Percentiles rank a stretch among this genome's conserved stretches.
phyloP scores from a whole-genome alignment of 495 filamentous ascomycete species.

The Melanomma pulvis-pyrius region DNA sequence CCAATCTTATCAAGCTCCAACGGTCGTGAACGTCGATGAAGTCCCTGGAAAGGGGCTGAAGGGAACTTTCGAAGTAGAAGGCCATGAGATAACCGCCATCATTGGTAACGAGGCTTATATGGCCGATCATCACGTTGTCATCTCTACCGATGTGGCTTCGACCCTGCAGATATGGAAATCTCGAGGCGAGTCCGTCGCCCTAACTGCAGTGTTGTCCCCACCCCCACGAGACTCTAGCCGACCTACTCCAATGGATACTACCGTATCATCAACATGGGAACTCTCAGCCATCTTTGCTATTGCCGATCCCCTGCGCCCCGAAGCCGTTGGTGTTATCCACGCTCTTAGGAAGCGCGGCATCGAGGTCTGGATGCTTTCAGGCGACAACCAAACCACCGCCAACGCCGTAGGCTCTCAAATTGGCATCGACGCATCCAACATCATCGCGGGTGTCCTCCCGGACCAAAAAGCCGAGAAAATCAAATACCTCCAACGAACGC shows the following conservation, averaged over 20 bases:
- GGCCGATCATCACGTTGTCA: conserved; percentile 39
- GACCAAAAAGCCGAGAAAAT: conserved; percentile 86
- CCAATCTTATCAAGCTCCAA: conserved; percentile 38
- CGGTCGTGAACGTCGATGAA: conserved; percentile 64
- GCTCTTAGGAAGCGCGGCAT: conserved; percentile 68
- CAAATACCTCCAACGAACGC: conserved; percentile 68
- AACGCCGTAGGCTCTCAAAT: conserved; percentile 70
- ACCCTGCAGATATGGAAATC: conserved; percentile 41
- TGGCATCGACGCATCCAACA: conserved; percentile 71
- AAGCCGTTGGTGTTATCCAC: conserved; percentile 66
- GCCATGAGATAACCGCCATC: conserved; percentile 72
- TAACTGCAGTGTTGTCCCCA: conserved; percentile 30
- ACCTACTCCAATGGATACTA: background rate
- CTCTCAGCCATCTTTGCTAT: conserved; percentile 41
- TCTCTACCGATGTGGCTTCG: conserved; percentile 13
- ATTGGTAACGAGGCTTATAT: conserved; percentile 86
- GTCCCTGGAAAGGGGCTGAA: conserved; percentile 80
- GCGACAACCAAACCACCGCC: conserved; percentile 74
- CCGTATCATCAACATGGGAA: conserved; percentile 17
- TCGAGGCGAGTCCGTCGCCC: conserved; percentile 44
- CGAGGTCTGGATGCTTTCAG: conserved; percentile 88
- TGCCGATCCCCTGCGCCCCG: conserved; percentile 75
- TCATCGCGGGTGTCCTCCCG: conserved; percentile 87
- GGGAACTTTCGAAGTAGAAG: conserved; percentile 58
- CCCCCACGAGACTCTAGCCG: background rate